Evolutionary conservation across 2,329 filamentous ascomycete species (phyloP), one percentile per base, ranked within the genome.

Genomic region (Epichloe glyceriae): DNA sequence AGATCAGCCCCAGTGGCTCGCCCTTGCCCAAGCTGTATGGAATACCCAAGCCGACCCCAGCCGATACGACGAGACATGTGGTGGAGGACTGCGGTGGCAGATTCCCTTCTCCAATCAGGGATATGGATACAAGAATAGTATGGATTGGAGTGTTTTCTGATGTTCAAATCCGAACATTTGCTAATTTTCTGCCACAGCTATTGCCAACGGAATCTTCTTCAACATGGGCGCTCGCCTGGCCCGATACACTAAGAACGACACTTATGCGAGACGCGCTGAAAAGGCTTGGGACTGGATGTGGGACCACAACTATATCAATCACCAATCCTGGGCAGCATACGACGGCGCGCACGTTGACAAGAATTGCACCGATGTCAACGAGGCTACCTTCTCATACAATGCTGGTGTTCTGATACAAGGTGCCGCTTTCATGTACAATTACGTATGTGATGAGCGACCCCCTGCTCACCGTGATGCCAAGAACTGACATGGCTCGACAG

Each of bases 41-140:
- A 81, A 85, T 56, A 79, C 79, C 1, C 73, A 76, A 52, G 79
- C 76, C 0, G 58, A 67, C 44, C 68, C 73, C 12, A 74, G 83
- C 42, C 85, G 86, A 70, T 83, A 88, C 60, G 76, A 73, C 5
- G 63, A 72, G 0, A 73, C 72, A 2, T 90, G 86, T 59, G 71
- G 73, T 20, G 86, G 86, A 56, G 86, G 86, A 10, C 61, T 90
- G 57, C 73, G 85, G 58, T 88, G 85, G 85, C 86, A 93, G 69
- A 85, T 91, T 53, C 86, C 82, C 51, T 71, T 78, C 1, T 82
- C 83, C 56, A 88, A 90, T 61, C 74, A 72, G 33, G 87, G 87
- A 22, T 93, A 86, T 64, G 76, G 82, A 60, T 89, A 90, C 72
- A 93, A 83, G 65, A 83, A 83, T 61, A 75, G 71, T 74, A 63